Base-by-base conservation (phyloP, 2,329 filamentous ascomycete species). In the Beauveria sp. region DNA sequence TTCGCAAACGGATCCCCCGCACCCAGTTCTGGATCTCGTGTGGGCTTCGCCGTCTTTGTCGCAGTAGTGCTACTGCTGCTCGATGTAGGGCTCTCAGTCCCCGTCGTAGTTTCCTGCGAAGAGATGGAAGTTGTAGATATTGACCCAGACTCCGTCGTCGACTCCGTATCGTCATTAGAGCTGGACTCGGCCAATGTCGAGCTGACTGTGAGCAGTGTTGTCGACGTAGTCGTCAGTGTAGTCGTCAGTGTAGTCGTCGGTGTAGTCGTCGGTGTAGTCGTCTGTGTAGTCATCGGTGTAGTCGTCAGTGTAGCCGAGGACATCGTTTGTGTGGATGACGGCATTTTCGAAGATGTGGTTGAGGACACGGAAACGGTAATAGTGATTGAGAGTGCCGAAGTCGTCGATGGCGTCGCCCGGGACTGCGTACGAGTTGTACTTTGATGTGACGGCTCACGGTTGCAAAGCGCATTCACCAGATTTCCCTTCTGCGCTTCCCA, bases 391-490 rank as follows among this genome's bases (percentile, higher is more conserved):
- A 48, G 16, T 22, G 10, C 34, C 18, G 43, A 49, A 18, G 59
- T 22, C 49, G 62, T 6, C n/a, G 55, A 26, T 2, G 31, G 24
- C 16, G 60, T 42, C 14, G 58, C 24, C 34, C 14, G n/a, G 14
- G 53, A 28, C 24, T 52, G 34, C 8, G 49, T 1, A 5, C 10
- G 46, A 20, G 26, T 61, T 14, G 49, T 26, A 14, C 26, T 26
- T n/a, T 45, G 40, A 3, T 53, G 28, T 26, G 56, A 24, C 34
- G 31, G 31, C 18, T 31, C 20, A 8, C 20, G 9, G 12, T 51
- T 51, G 34, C 77, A 80, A 5, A 79, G 66, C 2, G 74, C 64
- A 7, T 66, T 65, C n/a, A 75, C 69, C 7, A 79, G 68, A 40
- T 73, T 70, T 3, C 75, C 76, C 22, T 66, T 62, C 59, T 77